A percentile compares a stretch with the other conserved stretches of the same genome.
phyloP scores from a whole-genome alignment of 768 basidiomycete genomes.

The Trametopsis cervina region DNA sequence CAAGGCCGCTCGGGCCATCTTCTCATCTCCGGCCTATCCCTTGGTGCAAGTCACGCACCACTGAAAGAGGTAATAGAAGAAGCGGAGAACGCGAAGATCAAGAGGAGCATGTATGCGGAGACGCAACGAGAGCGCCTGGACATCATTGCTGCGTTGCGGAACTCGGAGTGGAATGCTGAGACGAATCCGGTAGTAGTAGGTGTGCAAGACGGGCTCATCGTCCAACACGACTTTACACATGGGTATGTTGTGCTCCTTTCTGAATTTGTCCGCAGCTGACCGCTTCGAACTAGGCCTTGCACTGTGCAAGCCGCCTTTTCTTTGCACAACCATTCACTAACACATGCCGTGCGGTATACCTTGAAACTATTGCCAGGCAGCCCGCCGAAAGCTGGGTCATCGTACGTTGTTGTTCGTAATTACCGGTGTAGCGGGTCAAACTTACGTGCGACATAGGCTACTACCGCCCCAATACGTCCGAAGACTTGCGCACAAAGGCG shows the following conservation, averaged over 20 bases:
- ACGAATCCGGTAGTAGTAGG: slow-evolving; percentile 63
- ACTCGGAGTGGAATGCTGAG: slow-evolving; percentile 73
- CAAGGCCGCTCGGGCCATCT: slow-evolving; percentile 57
- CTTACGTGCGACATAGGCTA: slow-evolving; percentile 24
- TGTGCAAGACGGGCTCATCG: slow-evolving; percentile 34
- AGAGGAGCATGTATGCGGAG: slow-evolving; percentile 88
- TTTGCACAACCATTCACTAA: slow-evolving; percentile 68
- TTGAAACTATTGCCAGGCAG: slow-evolving; percentile 28
- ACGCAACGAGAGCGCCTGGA: slow-evolving; percentile 68
- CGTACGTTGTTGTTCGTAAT: not conserved
- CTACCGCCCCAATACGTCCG: slow-evolving; percentile 57
- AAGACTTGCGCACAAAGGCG: slow-evolving; percentile 57
- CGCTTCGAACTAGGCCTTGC: slow-evolving; percentile 39
- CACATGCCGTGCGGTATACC: slow-evolving; percentile 50
- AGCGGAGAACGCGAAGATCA: slow-evolving; percentile 55
- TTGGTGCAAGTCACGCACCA: slow-evolving; percentile 65
- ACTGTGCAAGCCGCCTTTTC: slow-evolving; percentile 45
- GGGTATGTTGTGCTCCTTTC: slow-evolving; percentile 45
- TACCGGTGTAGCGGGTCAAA: too few species aligned
- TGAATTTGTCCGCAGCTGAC: not conserved
- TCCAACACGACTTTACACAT: slow-evolving; percentile 57
- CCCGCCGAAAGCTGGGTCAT: too few species aligned
- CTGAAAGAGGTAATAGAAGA: slow-evolving; percentile 55
- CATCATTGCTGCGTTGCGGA: slow-evolving; percentile 57
- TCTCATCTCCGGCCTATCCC: slow-evolving; percentile 46